phyloP scores from a whole-genome alignment of 148 eudicot species.

The Euryodendron excelsum region DNA sequence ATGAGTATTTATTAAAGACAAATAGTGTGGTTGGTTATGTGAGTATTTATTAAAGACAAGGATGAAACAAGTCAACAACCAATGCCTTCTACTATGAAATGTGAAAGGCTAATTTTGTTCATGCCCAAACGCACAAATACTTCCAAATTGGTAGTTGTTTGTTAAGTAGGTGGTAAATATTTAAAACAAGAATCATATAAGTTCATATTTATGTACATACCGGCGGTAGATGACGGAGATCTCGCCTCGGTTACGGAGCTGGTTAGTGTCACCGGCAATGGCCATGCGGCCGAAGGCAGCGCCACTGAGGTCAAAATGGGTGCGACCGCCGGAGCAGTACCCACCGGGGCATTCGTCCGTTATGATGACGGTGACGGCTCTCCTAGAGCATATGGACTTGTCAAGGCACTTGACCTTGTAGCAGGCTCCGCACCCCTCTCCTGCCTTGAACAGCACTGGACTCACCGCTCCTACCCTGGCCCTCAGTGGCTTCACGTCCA shows the following conservation, averaged over 20 bases:
- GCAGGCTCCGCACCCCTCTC: conserved; percentile 99
- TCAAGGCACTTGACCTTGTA: conserved; percentile 87
- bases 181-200: not conserved
- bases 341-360: conserved; percentile 96
- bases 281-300: conserved; percentile 93
- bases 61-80: too few relatives aligned
- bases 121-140: not conserved
- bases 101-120: not conserved
- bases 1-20: too few relatives aligned
- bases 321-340: conserved; percentile 49
- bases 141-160: too few relatives aligned
- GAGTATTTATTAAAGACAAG: too few relatives aligned
- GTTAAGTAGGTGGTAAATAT: not conserved
- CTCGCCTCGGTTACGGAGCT: conserved; percentile 70
- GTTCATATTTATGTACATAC: conserved; percentile 34
- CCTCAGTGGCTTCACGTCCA: conserved; percentile 83
- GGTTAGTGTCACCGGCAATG: conserved; percentile 44
- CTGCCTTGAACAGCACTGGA: conserved; percentile 70
- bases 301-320: conserved; percentile 92
- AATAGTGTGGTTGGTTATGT: too few relatives aligned
- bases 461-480: conserved; percentile 91
- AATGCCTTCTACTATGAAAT: too few relatives aligned
- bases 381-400: conserved; percentile 61
- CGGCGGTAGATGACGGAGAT: conserved; percentile 59
- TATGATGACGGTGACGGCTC: conserved; percentile 84